These are phyloP conservation scores for Cyclospora cayetanensis DNA, from an alignment of 169 alveolate species.

Conservation along the genomic window DNA sequence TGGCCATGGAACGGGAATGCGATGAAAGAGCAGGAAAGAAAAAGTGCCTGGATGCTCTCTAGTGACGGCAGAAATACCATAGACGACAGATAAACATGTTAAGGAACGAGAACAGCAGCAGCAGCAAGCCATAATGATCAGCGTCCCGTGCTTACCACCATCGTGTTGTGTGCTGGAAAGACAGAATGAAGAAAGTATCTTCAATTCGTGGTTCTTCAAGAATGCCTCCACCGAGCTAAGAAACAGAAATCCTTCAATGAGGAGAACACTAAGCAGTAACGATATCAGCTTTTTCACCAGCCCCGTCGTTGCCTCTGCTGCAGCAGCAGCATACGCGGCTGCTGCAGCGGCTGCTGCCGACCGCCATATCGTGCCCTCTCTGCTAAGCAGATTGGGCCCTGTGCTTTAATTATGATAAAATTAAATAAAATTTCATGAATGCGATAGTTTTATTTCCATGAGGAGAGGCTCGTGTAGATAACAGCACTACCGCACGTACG, in stretches of 20 bases:
- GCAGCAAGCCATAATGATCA: neutral
- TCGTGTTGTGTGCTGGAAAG: neutral
- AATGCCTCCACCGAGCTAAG: neutral
- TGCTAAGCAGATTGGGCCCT: too few species aligned
- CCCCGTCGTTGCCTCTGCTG: neutral
- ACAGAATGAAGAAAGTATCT: neutral
- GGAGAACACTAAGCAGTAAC: neutral
- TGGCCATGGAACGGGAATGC: neutral
- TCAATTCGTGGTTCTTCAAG: neutral
- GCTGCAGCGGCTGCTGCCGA: neutral
- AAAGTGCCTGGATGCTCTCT: too few species aligned
- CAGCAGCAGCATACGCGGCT: neutral
- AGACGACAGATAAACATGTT: neutral
- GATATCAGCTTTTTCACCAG: neutral
- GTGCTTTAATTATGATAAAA: too few species aligned
- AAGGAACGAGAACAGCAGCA: neutral
- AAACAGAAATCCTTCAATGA: neutral
- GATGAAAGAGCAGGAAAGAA: neutral
- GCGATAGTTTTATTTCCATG: too few species aligned
- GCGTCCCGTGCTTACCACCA: neutral
- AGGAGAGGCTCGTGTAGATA: too few species aligned
- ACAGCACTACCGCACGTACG: too few species aligned
- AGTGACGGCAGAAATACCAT: neutral
- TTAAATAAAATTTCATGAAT: too few species aligned
- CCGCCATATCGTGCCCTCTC: too few species aligned